Conservation (phyloP, 2,329 filamentous ascomycete species). For the Lachnellula subtilissima region DNA sequence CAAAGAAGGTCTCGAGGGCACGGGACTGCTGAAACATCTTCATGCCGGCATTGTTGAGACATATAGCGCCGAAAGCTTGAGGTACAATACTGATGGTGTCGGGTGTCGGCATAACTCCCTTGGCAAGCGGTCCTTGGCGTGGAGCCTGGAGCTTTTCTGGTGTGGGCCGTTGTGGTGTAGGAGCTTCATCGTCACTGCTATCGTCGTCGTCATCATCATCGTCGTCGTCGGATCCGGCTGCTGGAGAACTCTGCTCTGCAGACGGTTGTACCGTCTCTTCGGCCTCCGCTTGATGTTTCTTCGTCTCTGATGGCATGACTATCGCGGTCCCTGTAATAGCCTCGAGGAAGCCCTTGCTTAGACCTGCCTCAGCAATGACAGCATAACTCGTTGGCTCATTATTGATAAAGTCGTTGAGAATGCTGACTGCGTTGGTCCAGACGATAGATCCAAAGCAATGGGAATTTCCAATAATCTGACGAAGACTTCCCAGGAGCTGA, state of each 20-base stretch:
- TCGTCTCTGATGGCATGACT: conserved; percentile 29
- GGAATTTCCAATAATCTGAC: conserved; percentile 75
- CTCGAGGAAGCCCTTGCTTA: conserved; percentile 81
- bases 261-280: conserved; percentile 29
- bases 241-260: conserved; percentile 24
- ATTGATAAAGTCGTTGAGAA: conserved; percentile 94
- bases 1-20: conserved; percentile 81
- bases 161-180: conserved; percentile 49
- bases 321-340: conserved; percentile 59
- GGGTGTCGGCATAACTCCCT: conserved; percentile 76
- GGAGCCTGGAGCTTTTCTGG: conserved; percentile 44
- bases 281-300: conserved; percentile 13
- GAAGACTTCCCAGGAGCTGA: conserved; percentile 72
- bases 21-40: conserved; percentile 79
- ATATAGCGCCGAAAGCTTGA: conserved; percentile 87
- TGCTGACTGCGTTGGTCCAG: conserved; percentile 90
- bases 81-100: conserved; percentile 88
- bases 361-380: conserved; percentile 87
- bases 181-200: conserved; percentile 37
- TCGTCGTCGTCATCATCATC: conserved; percentile 38
- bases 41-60: conserved; percentile 81
- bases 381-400: conserved; percentile 97
- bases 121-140: conserved; percentile 47
- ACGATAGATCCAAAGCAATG: conserved; percentile 82
- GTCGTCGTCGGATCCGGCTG: conserved; percentile 24